phyloP scores from a whole-genome alignment of 208 protist species.

The Wallacemonas rigidus region DNA sequence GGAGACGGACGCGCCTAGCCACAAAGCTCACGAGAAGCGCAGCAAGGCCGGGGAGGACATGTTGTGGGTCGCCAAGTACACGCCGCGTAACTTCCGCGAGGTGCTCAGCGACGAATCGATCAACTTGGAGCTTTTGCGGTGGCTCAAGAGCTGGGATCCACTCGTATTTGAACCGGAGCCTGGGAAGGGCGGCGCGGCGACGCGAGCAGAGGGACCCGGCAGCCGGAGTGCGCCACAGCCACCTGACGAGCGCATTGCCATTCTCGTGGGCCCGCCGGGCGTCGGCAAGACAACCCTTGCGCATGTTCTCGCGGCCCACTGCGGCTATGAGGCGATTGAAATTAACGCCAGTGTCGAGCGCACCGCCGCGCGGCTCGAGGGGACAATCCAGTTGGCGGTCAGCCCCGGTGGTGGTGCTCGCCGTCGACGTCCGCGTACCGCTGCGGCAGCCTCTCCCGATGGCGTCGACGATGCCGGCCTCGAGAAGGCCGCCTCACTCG shows the following conservation, averaged over 20 bases:
- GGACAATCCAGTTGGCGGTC: constrained; percentile 66
- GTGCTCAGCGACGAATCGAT: constrained; percentile 82
- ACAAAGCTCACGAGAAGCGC: not conserved
- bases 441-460: not conserved
- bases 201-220: not conserved
- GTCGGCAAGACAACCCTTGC: constrained; percentile 97
- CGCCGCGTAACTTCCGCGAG: constrained; percentile 70
- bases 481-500: constrained; percentile 30
- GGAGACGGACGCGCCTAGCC: not conserved
- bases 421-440: constrained; percentile 13
- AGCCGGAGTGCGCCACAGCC: constrained; percentile 10
- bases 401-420: constrained; percentile 32
- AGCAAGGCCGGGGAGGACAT: constrained; percentile 19
- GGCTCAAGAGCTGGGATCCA: constrained; percentile 81
- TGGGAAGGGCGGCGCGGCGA: not conserved
- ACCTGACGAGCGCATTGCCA: constrained; percentile 67
- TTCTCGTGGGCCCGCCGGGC: constrained; percentile 93
- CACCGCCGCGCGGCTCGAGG: constrained; percentile 68
- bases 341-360: constrained; percentile 95
- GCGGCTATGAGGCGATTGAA: constrained; percentile 93
- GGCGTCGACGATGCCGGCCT: not conserved
- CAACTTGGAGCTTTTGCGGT: constrained; percentile 77
- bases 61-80: constrained; percentile 83
- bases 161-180: constrained; percentile 53
- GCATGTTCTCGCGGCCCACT: constrained; percentile 92